Evolutionary conservation across 257 asterid genomes (phyloP), one percentile per base, ranked within the genome.

Genomic region (Thymus mandschuricus): DNA sequence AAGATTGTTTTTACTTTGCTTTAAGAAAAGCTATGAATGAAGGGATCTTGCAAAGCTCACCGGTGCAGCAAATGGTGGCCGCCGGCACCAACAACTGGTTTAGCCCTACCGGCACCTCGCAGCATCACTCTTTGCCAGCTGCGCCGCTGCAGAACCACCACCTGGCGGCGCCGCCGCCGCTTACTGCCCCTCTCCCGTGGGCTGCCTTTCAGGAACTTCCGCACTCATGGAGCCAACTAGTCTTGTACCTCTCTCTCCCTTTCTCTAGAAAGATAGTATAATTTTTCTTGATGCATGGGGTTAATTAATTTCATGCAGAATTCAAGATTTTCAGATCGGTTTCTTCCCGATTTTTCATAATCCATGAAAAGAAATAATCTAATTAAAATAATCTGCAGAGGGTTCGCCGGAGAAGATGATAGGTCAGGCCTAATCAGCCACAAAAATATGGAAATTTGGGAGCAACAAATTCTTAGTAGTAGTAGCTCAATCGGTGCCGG

Each of bases 161-260:
- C 41, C 54, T 79, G 30, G 60, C 80, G 2, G 72, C 80, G 12
- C 75, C 79, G 2, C 75, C 80, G 12, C 75, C 79, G 10, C 38
- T 77, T 13, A 30, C 66, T 78, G 1, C 79, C 57, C 9, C 81
- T 43, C 49, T 83, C 35, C 48, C 87, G n/a, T 87, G 90, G 89
- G 59, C 75, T 68, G 77, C 83, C 69, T 49, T 51, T 69, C 87
- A 81, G 27, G 86, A 85, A 28, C 82, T 85, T 70, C 92, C 87
- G 0, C 89, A 79, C 30, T 85, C 97, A 21, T 90, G 90, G 91
- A 86, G 88, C 80, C 96, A 90, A 77, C 85, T 86, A 2, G 84
- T 88, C 75, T 34, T 82, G 96, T 90, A 90, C 62, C 8, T 2
- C 51, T 35, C 28, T 29, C 59, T 63, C 58, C 61, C 12, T 76